phyloP scores from a whole-genome alignment of 2,329 filamentous ascomycete species.

The Achaetomium macrosporum region DNA sequence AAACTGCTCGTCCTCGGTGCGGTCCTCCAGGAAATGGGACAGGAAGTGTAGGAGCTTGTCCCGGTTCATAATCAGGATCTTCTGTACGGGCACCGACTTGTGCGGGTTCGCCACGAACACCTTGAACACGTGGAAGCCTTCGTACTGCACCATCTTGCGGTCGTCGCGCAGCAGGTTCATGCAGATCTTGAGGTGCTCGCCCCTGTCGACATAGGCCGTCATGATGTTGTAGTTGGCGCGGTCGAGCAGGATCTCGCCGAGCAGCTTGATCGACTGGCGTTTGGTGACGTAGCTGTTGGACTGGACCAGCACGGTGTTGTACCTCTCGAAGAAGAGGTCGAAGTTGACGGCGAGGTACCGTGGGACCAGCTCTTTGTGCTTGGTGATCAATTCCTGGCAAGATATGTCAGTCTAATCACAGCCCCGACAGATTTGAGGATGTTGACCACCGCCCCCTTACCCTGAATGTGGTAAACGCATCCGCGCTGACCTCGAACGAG shows the following conservation, averaged over 20 bases:
- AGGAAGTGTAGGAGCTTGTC: constrained; percentile 86
- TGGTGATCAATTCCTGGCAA: constrained; percentile 80
- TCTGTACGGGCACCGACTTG: constrained; percentile 93
- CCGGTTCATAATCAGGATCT: constrained; percentile 93
- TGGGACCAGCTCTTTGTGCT: constrained; percentile 86
- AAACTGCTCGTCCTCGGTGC: constrained; percentile 97
- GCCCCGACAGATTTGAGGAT: not conserved
- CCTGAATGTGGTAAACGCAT: constrained; percentile 95
- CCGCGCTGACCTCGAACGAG: constrained; percentile 92
- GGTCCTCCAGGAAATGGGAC: constrained; percentile 85
- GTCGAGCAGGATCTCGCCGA: constrained; percentile 91
- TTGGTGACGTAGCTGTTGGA: constrained; percentile 97
- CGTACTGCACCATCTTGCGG: constrained; percentile 98
- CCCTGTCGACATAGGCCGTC: constrained; percentile 92
- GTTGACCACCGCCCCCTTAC: constrained; percentile 40
- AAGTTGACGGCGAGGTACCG: constrained; percentile 87
- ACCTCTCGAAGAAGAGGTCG: constrained; percentile 84
- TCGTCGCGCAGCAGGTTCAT: constrained; percentile 97
- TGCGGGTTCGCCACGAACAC: constrained; percentile 98
- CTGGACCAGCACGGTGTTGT: constrained; percentile 81
- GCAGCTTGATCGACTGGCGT: constrained; percentile 92
- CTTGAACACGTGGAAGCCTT: constrained; percentile 99
- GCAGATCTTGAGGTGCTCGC: constrained; percentile 94
- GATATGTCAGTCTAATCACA: not conserved
- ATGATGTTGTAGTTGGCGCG: constrained; percentile 97